These are phyloP conservation scores for Rehmannia glutinosa DNA, from an alignment of 257 asterid species.

Conservation along the genomic window DNA sequence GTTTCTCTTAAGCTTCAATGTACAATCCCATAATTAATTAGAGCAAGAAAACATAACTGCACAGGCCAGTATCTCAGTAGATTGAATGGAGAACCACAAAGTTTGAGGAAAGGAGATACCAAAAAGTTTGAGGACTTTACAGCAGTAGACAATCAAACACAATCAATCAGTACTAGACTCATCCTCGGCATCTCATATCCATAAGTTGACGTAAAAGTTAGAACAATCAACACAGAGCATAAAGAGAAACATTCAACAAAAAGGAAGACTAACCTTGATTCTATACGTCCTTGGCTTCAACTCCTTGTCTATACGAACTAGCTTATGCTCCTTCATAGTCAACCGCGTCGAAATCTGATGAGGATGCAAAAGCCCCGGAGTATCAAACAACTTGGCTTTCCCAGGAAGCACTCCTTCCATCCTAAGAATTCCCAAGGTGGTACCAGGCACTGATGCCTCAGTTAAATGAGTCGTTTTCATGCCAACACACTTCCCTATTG, in stretches of 20 bases:
- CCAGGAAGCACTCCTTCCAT: constrained; percentile 91
- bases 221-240: not conserved
- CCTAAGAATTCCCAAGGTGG: constrained; percentile 82
- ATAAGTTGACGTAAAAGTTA: no score
- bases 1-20: no score
- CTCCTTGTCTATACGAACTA: constrained; percentile 59
- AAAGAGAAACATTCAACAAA: not conserved
- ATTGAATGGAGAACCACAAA: no score
- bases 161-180: not conserved
- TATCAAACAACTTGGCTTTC: constrained; percentile 77
- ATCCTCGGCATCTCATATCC: no score
- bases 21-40: not conserved
- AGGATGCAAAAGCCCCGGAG: constrained; percentile 91
- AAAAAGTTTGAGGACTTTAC: not conserved
- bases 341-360: constrained; percentile 80
- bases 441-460: constrained; percentile 89
- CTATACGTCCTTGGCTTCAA: constrained; percentile 88
- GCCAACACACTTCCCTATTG: constrained; percentile 63
- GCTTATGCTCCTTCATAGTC: constrained; percentile 67
- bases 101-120: not conserved
- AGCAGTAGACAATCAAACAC: not conserved
- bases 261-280: constrained; percentile 61
- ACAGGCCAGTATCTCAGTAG: not conserved
- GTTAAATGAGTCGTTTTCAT: constrained; percentile 60
- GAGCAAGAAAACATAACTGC: no score